A percentile compares a stretch with the other conserved stretches of the same genome.
These are phyloP conservation scores for Basipetospora sp. DNA, from an alignment of 2,329 filamentous ascomycete species.

Conservation along the genomic window DNA sequence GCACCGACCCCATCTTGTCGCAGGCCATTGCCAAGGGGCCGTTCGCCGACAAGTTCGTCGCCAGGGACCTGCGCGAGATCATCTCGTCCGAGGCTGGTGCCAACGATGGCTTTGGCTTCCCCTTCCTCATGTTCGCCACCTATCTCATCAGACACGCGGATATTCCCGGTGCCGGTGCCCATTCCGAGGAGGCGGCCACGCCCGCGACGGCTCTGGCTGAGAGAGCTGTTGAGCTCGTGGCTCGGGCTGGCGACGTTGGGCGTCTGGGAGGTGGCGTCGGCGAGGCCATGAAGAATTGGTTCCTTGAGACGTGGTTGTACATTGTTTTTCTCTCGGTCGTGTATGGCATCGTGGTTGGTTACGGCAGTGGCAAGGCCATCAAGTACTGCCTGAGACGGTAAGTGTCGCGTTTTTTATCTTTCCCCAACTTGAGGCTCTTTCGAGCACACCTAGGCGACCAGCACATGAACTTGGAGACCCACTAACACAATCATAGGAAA, in stretches of 20 bases:
- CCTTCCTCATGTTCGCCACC: constrained; percentile 43
- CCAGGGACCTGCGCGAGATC: constrained; percentile 41
- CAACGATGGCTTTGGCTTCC: constrained; percentile 49
- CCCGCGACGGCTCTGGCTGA: too few relatives aligned
- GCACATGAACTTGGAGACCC: too few relatives aligned
- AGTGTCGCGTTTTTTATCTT: neutral
- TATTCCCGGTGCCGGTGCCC: constrained; percentile 9
- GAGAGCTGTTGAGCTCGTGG: constrained; percentile 9
- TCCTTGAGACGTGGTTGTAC: constrained; percentile 45
- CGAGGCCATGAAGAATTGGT: constrained; percentile 40
- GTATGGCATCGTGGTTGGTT: constrained; percentile 39
- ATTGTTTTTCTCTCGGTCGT: constrained; percentile 37
- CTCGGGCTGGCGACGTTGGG: constrained; percentile 23
- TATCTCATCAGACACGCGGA: constrained; percentile 42
- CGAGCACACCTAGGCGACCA: too few relatives aligned
- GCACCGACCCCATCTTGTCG: constrained; percentile 47
- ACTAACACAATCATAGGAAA: constrained; percentile 16
- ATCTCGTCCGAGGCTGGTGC: constrained; percentile 48
- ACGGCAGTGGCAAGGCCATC: constrained; percentile 29
- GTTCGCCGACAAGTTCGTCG: constrained; percentile 47
- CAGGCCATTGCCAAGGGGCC: constrained; percentile 48
- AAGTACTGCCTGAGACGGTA: constrained; percentile 23
- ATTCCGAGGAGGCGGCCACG: too few relatives aligned
- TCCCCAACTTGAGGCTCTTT: neutral
- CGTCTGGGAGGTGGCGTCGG: constrained; percentile 36